Percentiles rank a stretch among this genome's conserved stretches.
Conservation (phyloP, 768 basidiomycete genomes). For the Chalciporus piperatus region DNA sequence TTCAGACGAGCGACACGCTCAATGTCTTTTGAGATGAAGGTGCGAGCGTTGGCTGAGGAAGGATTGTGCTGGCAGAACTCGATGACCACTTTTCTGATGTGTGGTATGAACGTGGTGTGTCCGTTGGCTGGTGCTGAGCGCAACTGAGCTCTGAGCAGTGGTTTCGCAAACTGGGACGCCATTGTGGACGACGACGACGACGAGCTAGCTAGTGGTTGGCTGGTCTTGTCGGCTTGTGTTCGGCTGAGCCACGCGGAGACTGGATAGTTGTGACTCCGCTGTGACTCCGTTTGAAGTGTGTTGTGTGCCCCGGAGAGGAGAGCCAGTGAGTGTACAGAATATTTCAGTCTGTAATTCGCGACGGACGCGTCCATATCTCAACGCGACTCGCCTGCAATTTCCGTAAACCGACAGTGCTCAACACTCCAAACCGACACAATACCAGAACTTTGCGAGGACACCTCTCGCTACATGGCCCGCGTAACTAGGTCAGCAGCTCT, state of each 20-base stretch:
- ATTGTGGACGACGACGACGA: conserved; percentile 19
- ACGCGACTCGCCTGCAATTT: no score
- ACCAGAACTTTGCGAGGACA: background rate
- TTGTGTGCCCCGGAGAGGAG: background rate
- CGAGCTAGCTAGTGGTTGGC: no score
- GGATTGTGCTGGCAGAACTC: conserved; percentile 86
- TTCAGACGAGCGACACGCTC: conserved; percentile 64
- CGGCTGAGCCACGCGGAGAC: conserved; percentile 23
- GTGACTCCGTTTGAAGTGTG: conserved; percentile 14
- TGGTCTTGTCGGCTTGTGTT: no score
- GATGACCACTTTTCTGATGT: conserved; percentile 82
- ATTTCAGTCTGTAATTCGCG: no score
- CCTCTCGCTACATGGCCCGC: conserved; percentile 65
- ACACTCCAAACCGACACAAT: conserved; percentile 6
- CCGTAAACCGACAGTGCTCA: conserved; percentile 27
- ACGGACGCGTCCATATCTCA: no score
- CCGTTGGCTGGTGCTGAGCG: conserved; percentile 71
- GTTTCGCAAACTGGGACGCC: conserved; percentile 34
- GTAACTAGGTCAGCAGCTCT: conserved; percentile 65
- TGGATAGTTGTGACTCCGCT: conserved; percentile 17
- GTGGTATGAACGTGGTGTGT: conserved; percentile 68
- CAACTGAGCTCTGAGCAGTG: conserved; percentile 45
- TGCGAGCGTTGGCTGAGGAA: conserved; percentile 69
- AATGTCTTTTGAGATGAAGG: conserved; percentile 62
- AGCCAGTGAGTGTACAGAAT: no score